Conservation (phyloP, 1,139 yeast genomes). For the Protomyces pachydermus region DNA sequence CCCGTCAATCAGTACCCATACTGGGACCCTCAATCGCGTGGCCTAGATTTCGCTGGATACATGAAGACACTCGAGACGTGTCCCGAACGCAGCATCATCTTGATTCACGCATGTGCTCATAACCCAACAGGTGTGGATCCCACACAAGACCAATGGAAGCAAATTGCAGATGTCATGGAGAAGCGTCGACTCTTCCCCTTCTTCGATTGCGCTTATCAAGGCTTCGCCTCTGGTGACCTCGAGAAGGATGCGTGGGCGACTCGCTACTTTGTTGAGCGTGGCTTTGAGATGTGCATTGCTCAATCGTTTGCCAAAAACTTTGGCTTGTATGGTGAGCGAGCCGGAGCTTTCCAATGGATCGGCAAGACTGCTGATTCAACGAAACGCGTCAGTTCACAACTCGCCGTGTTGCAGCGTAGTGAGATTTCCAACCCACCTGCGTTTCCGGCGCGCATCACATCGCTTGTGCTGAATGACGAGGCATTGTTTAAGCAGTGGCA, state of each 20-base stretch:
- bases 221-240: constrained; percentile 72
- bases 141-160: constrained; percentile 68
- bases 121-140: constrained; percentile 96
- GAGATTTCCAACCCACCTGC: constrained; percentile 92
- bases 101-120: constrained; percentile 92
- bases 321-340: constrained; percentile 95
- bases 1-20: constrained; percentile 66
- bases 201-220: constrained; percentile 92
- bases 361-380: constrained; percentile 38
- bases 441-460: constrained; percentile 86
- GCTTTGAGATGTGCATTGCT: constrained; percentile 59
- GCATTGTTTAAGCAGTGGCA: constrained; percentile 69
- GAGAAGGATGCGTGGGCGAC: constrained; percentile 51
- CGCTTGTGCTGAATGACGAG: constrained; percentile 61
- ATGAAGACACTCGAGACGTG: constrained; percentile 38
- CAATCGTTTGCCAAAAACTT: constrained; percentile 95
- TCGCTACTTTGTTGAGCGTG: constrained; percentile 44
- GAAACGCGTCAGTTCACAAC: constrained; percentile 62
- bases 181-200: constrained; percentile 62
- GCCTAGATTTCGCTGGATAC: constrained; percentile 53
- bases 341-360: constrained; percentile 75
- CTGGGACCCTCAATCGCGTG: constrained; percentile 63
- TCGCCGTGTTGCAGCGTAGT: constrained; percentile 74
- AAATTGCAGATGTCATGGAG: constrained; percentile 58
- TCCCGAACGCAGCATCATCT: constrained; percentile 53